A percentile compares a stretch with the other conserved stretches of the same genome.
Evolutionary conservation across 139 green algal species (phyloP).

Genomic region (Micractinium conductrix): DNA sequence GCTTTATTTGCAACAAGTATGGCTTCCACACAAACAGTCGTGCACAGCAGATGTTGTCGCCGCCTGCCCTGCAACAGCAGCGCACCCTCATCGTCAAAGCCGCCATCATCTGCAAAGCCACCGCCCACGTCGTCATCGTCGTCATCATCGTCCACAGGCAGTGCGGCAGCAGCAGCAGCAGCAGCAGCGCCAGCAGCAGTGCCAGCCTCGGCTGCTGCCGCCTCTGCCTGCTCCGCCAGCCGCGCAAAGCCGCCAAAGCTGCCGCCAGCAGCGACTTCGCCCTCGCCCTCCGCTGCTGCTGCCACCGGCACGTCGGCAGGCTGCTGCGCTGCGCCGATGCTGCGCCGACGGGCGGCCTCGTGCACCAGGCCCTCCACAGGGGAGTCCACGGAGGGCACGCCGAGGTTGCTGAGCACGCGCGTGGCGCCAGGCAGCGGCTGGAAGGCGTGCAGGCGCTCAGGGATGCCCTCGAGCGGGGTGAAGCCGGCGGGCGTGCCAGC

Average conservation of each 20-base stretch:
- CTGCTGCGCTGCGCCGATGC: background rate
- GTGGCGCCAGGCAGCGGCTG: background rate
- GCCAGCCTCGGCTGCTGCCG: background rate
- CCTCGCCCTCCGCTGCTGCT: background rate
- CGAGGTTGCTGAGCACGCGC: constrained; percentile 9
- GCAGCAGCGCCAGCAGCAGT: background rate
- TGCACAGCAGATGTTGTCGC: no score
- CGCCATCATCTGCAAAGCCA: background rate
- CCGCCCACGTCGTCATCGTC: background rate
- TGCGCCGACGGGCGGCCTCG: background rate
- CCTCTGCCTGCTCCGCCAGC: background rate
- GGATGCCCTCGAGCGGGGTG: constrained; percentile 40
- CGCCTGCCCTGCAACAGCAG: no score
- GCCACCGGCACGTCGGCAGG: background rate
- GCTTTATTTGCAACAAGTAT: no score
- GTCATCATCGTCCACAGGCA: background rate
- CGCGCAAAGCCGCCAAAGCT: constrained; percentile 28
- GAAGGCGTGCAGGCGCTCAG: constrained; percentile 13
- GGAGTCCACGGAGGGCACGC: constrained; percentile 7
- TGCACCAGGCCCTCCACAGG: constrained; percentile 43
- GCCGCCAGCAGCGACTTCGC: background rate
- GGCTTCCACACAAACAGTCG: no score
- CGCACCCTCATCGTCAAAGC: constrained; percentile 5
- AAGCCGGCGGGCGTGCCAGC: constrained; percentile 7
- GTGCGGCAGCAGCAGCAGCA: background rate